Base-by-base conservation (phyloP, 2,329 filamentous ascomycete species). In the Diaporthe helianthi region DNA sequence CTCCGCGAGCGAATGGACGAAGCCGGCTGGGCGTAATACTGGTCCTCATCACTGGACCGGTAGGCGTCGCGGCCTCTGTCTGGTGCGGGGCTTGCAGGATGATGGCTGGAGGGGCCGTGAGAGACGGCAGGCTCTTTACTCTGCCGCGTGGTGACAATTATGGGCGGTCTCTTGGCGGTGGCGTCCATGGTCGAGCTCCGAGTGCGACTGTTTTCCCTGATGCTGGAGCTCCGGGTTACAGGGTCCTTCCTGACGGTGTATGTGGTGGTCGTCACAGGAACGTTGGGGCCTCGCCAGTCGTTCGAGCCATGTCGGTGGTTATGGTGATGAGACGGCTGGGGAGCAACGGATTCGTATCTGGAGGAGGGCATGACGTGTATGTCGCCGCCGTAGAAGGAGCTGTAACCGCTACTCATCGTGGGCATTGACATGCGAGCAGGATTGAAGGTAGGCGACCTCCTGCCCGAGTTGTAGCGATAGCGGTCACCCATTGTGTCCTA, bases 11-110 rank as follows among this genome's bases (percentile, higher is more conserved):
- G 85, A 67, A 84, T 82, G 36, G 87, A 89, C 6, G 86, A 85
- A 65, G 87, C 86, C n/a, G 87, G 87, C 72, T 88, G 83, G 36
- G 86, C 77, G 75, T 86, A 88, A 73, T 87, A 87, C 41, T 80
- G 76, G 9, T 71, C 73, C 38, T 85, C 82, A 47, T 89, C 86
- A 74, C 83, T 86, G 19, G 83, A 78, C 54, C 86, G 83, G 76
- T 86, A 85, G 5, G 84, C 78, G 67, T 88, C 85, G 72, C 84
- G 79, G 58, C 80, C 75, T 22, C 84, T 78, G 68, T 88, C 85
- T 72, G 83, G 79, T 55, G 80, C 75, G n/a, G 87, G 87, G 74
- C 86, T 90, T 60, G 75, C 75, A 51, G 79, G 77, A 53, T 77
- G 76, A 54, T 74, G 76, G 44, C 74, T 76, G 66, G 78, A 78